Percentiles rank a stretch among this genome's conserved stretches.
phyloP scores from a whole-genome alignment of 1,139 yeast species.

The Taphrina deformans region DNA sequence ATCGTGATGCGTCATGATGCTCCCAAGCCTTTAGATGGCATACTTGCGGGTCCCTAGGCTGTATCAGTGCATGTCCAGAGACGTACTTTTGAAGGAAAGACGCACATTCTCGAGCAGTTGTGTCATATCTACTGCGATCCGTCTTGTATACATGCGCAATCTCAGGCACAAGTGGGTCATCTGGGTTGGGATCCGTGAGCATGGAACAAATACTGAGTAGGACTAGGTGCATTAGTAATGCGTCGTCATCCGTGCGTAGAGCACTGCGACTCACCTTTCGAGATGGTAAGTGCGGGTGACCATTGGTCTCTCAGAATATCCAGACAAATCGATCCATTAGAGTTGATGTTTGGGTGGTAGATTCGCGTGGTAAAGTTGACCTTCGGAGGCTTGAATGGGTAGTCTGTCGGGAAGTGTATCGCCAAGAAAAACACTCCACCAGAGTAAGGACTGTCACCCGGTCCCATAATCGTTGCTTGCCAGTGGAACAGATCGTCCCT shows the following conservation, averaged over 20 bases:
- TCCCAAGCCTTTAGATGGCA: slow-evolving; percentile 9
- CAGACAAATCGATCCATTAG: slow-evolving; percentile 82
- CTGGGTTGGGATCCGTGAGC: slow-evolving; percentile 96
- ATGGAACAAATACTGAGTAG: slow-evolving; percentile 84
- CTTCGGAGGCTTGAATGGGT: slow-evolving; percentile 93
- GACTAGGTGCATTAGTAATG: slow-evolving; percentile 53
- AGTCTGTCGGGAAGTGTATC: slow-evolving; percentile 91
- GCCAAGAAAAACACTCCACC: slow-evolving; percentile 91
- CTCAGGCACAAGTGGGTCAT: slow-evolving; percentile 98
- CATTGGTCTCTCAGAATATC: slow-evolving; percentile 85
- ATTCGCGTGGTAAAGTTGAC: slow-evolving; percentile 86
- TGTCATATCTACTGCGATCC: slow-evolving; percentile 90
- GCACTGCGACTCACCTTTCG: slow-evolving; percentile 71
- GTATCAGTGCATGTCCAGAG: background rate
- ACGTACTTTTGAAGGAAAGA: background rate
- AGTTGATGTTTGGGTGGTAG: slow-evolving; percentile 87
- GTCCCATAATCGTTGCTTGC: slow-evolving; percentile 98
- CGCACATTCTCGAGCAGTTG: slow-evolving; percentile 98
- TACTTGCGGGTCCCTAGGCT: slow-evolving; percentile 26
- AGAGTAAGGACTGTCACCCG: slow-evolving; percentile 88
- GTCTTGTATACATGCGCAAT: slow-evolving; percentile 96
- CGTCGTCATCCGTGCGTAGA: background rate
- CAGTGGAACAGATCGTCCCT: slow-evolving; percentile 94
- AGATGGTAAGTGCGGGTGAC: slow-evolving; percentile 88
- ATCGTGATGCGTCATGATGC: slow-evolving; percentile 13